A percentile compares a stretch with the other conserved stretches of the same genome.
These are phyloP conservation scores for Sporothrix phasma DNA, from an alignment of 2,329 filamentous ascomycete genomes.

Conservation along the genomic window DNA sequence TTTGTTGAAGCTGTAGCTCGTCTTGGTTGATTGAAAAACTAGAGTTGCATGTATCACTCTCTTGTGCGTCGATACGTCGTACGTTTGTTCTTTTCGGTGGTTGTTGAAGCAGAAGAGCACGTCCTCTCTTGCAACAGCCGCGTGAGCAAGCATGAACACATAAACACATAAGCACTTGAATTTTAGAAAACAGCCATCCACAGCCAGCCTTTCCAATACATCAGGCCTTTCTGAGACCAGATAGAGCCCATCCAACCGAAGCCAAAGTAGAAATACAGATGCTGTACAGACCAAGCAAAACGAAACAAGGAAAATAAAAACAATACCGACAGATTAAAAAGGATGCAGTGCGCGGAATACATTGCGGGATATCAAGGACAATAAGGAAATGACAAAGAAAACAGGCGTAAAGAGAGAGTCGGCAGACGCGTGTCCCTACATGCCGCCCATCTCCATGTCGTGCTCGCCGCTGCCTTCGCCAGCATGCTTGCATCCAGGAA, in stretches of 20 bases:
- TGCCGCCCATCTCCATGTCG: conserved; percentile 35
- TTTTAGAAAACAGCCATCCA: not conserved
- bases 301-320: not conserved
- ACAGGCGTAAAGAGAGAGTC: not conserved
- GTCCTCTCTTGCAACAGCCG: not conserved
- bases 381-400: not conserved
- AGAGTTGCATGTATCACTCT: not conserved
- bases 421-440: not conserved
- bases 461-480: conserved; percentile 13
- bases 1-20: too few species aligned
- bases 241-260: not conserved
- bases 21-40: not conserved
- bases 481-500: conserved; percentile 42
- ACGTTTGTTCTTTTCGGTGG: not conserved
- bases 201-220: not conserved
- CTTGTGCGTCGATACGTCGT: too few species aligned
- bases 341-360: not conserved
- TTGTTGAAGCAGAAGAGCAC: conserved; percentile 1
- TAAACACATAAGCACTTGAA: not conserved
- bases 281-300: conserved; percentile 5
- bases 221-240: not conserved
- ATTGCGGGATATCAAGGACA: conserved; percentile 4
- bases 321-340: not conserved
- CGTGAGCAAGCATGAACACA: not conserved
- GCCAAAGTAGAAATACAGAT: not conserved